These are phyloP conservation scores for Colletotrichum liriopes DNA, from an alignment of 2,329 filamentous ascomycete genomes.

Conservation along the genomic window DNA sequence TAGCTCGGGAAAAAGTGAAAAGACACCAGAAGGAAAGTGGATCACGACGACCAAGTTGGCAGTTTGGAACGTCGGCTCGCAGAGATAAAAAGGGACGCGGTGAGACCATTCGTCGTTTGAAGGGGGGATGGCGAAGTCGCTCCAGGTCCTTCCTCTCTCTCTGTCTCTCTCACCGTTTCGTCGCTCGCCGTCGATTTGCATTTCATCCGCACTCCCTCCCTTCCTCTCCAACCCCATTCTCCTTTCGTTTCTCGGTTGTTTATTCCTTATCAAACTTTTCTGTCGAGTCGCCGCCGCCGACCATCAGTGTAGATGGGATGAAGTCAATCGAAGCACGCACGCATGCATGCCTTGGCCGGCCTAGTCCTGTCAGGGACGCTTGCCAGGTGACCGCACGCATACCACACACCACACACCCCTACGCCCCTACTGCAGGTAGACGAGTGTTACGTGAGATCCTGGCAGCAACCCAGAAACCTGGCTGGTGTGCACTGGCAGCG, in stretches of 20 bases:
- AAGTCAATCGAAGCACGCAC: slow-evolving; percentile 42
- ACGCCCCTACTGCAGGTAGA: slow-evolving; percentile 36
- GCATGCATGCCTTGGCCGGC: slow-evolving; percentile 30
- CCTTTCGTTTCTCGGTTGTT: background rate
- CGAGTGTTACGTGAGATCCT: slow-evolving; percentile 41
- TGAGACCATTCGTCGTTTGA: slow-evolving; percentile 21
- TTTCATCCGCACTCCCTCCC: background rate
- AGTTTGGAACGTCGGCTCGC: slow-evolving; percentile 16
- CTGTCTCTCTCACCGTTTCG: background rate
- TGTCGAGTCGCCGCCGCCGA: slow-evolving; percentile 9
- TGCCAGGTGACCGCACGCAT: slow-evolving; percentile 23
- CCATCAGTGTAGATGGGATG: slow-evolving; percentile 34
- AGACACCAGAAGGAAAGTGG: slow-evolving; percentile 33
- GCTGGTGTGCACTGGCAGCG: slow-evolving; percentile 28
- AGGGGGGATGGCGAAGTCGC: background rate
- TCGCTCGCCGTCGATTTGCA: slow-evolving; percentile 19
- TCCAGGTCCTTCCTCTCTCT: background rate
- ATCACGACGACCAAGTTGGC: slow-evolving; percentile 33
- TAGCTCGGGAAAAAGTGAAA: slow-evolving; percentile 24
- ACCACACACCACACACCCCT: background rate
- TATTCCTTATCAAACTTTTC: slow-evolving; percentile 31
- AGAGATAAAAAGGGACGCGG: slow-evolving; percentile 42
- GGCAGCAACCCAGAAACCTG: slow-evolving; percentile 38
- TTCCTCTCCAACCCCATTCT: background rate
- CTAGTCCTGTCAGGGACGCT: slow-evolving; percentile 31